Percentiles rank a stretch among this genome's conserved stretches.
Evolutionary conservation across 768 basidiomycete species (phyloP).

Genomic region (Lactarius akahatsu): DNA sequence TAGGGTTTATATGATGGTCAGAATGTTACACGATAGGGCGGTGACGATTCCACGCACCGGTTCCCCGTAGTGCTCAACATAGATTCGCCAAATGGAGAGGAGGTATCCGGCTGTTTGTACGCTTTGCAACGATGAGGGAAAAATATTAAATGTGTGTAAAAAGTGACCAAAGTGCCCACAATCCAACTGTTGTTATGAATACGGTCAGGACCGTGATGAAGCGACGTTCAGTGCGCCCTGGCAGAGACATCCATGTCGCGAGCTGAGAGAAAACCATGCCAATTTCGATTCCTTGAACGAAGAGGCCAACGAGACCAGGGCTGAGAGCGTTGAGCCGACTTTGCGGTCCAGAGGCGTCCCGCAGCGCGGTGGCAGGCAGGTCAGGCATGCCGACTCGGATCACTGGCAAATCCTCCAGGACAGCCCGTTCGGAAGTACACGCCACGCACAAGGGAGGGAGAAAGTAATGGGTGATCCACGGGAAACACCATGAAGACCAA

Average conservation of each 20-base stretch:
- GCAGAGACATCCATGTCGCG: neutral
- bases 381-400: neutral
- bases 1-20: neutral
- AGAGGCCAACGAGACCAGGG: constrained; percentile 10
- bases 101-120: constrained; percentile 3
- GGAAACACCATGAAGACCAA: neutral
- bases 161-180: constrained; percentile 1
- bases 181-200: constrained; percentile 6
- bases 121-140: neutral
- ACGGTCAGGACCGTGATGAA: neutral
- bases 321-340: neutral
- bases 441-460: neutral
- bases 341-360: neutral
- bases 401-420: neutral
- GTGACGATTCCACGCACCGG: neutral
- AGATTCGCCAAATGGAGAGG: constrained; percentile 12
- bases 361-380: too few relatives aligned
- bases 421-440: too few relatives aligned
- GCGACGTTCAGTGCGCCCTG: neutral
- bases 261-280: constrained; percentile 9
- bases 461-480: neutral
- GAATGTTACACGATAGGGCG: neutral
- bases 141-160: neutral
- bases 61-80: neutral
- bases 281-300: constrained; percentile 14